phyloP scores from a whole-genome alignment of 805 yeast species.

The Candida cerambycidarum region DNA sequence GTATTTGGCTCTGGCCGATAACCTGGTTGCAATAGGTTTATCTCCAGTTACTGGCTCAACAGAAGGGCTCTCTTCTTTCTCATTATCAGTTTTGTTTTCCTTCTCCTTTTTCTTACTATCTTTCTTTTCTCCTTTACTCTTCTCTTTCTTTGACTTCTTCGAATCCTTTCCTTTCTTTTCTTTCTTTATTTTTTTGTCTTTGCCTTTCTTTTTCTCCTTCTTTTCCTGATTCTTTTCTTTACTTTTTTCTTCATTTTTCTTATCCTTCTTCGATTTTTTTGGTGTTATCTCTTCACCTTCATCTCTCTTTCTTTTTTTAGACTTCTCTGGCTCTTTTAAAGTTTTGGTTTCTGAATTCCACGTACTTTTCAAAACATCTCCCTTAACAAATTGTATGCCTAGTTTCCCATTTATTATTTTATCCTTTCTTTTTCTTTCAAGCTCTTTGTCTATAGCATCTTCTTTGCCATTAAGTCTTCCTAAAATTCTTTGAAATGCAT shows the following conservation, averaged over 20 bases:
- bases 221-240: conserved; percentile 20
- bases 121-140: conserved; percentile 24
- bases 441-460: conserved; percentile 58
- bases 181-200: conserved; percentile 20
- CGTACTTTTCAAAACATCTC: conserved; percentile 79
- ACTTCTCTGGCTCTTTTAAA: conserved; percentile 20
- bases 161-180: conserved; percentile 19
- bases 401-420: conserved; percentile 78
- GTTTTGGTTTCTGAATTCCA: conserved; percentile 62
- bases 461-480: conserved; percentile 90
- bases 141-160: conserved; percentile 20
- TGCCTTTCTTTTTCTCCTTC: conserved; percentile 20
- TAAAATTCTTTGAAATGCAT: conserved; percentile 85
- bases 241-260: conserved; percentile 48
- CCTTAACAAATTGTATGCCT: conserved; percentile 86
- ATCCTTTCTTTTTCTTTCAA: conserved; percentile 67
- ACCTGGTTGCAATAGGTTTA: conserved; percentile 32
- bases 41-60: conserved; percentile 9
- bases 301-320: conserved; percentile 18
- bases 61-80: conserved; percentile 4
- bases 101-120: conserved; percentile 14
- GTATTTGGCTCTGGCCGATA: conserved; percentile 78
- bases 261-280: not conserved
- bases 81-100: conserved; percentile 11
- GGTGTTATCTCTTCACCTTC: conserved; percentile 11